Conservation (phyloP, 140 eudicot genomes). For the Eryngium alpinum region DNA sequence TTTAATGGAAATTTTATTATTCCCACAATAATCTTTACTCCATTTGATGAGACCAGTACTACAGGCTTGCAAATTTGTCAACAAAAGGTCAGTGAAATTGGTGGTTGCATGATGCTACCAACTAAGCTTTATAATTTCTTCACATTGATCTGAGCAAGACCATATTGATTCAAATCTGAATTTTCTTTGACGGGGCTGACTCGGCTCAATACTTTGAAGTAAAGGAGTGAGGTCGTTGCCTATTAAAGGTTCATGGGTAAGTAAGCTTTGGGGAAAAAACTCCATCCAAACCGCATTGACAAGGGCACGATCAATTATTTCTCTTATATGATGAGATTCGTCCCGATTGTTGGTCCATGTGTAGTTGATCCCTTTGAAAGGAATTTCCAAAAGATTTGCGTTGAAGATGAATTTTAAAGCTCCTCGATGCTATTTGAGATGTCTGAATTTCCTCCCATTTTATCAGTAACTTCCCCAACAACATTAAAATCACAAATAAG, state of each 20-base stretch:
- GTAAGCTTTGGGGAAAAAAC: too few species aligned
- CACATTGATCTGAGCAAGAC: neutral
- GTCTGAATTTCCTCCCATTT: neutral
- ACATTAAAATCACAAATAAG: neutral
- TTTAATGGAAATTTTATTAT: neutral
- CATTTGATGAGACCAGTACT: neutral
- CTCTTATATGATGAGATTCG: too few species aligned
- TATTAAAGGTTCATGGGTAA: neutral
- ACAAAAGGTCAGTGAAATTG: neutral
- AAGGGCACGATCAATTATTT: too few species aligned
- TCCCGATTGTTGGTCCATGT: too few species aligned
- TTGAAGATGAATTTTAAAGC: neutral
- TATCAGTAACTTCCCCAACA: neutral
- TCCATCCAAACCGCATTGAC: neutral
- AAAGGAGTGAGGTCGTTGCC: neutral
- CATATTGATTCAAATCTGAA: neutral
- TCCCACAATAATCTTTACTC: neutral
- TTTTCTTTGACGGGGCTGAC: neutral
- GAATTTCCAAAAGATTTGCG: neutral
- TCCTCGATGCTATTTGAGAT: neutral
- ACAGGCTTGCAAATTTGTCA: neutral
- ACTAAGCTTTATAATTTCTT: neutral
- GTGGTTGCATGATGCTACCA: neutral
- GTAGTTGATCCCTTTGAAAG: too few species aligned
- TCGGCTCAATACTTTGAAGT: neutral